Conservation (phyloP, 2,329 filamentous ascomycete species). For the Paecilomyces niveus region DNA sequence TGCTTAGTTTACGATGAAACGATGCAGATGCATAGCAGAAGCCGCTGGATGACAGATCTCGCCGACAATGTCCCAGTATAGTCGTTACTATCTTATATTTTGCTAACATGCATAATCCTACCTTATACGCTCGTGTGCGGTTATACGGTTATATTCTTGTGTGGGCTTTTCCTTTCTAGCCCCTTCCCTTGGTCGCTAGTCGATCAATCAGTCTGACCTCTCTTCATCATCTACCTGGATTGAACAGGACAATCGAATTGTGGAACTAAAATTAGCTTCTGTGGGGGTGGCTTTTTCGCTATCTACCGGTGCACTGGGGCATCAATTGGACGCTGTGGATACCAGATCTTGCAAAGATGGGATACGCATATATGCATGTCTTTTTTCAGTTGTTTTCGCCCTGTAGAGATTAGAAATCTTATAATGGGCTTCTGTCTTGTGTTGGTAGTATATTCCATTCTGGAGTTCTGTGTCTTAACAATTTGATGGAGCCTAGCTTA, state of each 20-base stretch:
- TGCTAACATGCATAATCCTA: background rate
- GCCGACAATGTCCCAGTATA: background rate
- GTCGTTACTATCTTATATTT: background rate
- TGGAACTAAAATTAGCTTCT: background rate
- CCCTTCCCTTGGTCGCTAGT: background rate
- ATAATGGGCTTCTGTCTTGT: background rate
- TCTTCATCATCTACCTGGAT: background rate
- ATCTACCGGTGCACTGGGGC: background rate
- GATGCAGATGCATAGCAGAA: background rate
- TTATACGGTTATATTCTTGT: background rate
- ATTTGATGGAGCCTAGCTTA: background rate
- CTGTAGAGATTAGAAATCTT: background rate
- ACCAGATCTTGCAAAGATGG: background rate
- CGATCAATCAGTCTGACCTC: background rate
- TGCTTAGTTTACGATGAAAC: background rate
- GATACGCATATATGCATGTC: background rate
- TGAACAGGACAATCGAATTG: background rate
- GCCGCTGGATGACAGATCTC: background rate
- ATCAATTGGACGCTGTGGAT: background rate
- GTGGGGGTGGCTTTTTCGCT: background rate
- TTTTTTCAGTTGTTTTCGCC: background rate
- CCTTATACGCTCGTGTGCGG: background rate
- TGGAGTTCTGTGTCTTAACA: background rate
- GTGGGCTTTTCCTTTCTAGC: background rate
- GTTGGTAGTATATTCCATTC: background rate